These are phyloP conservation scores for Eremochloa ophiuroides DNA, from an alignment of 176 grass and related monocot genomes.

Conservation along the genomic window DNA sequence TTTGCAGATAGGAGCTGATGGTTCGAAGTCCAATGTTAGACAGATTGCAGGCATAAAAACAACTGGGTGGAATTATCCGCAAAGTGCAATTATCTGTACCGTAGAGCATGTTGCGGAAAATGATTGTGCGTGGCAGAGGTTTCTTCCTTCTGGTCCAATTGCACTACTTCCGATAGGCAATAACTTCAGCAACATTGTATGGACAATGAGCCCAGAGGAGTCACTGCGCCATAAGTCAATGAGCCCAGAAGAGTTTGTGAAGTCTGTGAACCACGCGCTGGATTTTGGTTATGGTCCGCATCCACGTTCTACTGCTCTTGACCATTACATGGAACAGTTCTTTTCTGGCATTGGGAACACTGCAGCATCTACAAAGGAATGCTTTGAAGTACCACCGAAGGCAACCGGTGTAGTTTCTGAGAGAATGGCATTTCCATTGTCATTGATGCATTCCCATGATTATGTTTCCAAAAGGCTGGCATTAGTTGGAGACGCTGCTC, in stretches of 20 bases:
- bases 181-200: slow-evolving; percentile 96
- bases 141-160: slow-evolving; percentile 89
- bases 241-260: slow-evolving; percentile 71
- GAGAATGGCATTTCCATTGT: slow-evolving; percentile 81
- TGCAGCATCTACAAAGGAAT: slow-evolving; percentile 62
- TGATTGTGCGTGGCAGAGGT: slow-evolving; percentile 86
- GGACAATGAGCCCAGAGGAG: slow-evolving; percentile 91
- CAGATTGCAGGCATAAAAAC: slow-evolving; percentile 74
- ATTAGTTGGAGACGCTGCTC: slow-evolving; percentile 86
- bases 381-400: slow-evolving; percentile 84
- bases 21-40: slow-evolving; percentile 82
- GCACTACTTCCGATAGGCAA: slow-evolving; percentile 77
- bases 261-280: slow-evolving; percentile 70
- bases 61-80: slow-evolving; percentile 77
- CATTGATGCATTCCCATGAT: slow-evolving; percentile 71
- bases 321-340: slow-evolving; percentile 62
- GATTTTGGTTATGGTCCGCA: slow-evolving; percentile 75
- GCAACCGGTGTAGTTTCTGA: slow-evolving; percentile 55
- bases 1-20: slow-evolving; percentile 84
- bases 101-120: slow-evolving; percentile 70
- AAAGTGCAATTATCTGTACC: slow-evolving; percentile 86
- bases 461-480: slow-evolving; percentile 69
- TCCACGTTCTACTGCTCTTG: slow-evolving; percentile 48
- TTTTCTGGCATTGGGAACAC: slow-evolving; percentile 42
- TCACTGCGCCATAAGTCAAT: slow-evolving; percentile 60